A percentile compares a stretch with the other conserved stretches of the same genome.
Evolutionary conservation across 2,329 filamentous ascomycete genomes (phyloP).

Genomic region (Colletotrichum simmondsii): DNA sequence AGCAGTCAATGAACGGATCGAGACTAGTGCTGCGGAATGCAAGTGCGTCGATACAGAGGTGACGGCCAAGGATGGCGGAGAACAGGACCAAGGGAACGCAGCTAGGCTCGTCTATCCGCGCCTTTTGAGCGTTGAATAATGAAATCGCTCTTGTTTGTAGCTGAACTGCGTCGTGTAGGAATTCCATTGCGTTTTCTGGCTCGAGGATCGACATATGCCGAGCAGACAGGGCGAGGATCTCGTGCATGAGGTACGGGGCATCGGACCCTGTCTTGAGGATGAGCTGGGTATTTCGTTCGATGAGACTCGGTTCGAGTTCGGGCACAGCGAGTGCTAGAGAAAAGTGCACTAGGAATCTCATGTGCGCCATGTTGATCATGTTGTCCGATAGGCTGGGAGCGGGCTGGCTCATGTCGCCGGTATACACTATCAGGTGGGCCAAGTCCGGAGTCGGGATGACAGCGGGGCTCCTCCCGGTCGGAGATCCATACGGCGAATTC

Average conservation of each 20-base stretch:
- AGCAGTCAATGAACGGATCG: slow-evolving; percentile 42
- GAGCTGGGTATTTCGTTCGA: slow-evolving; percentile 35
- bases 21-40: slow-evolving; percentile 38
- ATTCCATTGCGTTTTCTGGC: slow-evolving; percentile 37
- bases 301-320: slow-evolving; percentile 37
- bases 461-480: not conserved
- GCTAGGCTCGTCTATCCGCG: slow-evolving; percentile 40
- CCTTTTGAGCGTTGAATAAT: slow-evolving; percentile 41
- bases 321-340: not conserved
- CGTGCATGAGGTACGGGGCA: slow-evolving; percentile 48
- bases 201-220: slow-evolving; percentile 45
- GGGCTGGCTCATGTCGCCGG: not conserved
- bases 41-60: slow-evolving; percentile 47
- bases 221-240: slow-evolving; percentile 49
- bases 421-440: not conserved
- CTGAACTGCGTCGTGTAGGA: slow-evolving; percentile 39
- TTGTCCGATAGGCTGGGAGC: not conserved
- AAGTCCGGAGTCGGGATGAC: slow-evolving; percentile 8
- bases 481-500: slow-evolving; percentile 2
- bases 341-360: not conserved
- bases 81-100: slow-evolving; percentile 48
- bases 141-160: slow-evolving; percentile 46
- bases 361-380: not conserved
- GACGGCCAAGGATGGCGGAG: slow-evolving; percentile 45
- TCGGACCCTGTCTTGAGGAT: slow-evolving; percentile 39